Conservation (phyloP, 2,329 filamentous ascomycete genomes). For the Calonectria leucothoes region DNA sequence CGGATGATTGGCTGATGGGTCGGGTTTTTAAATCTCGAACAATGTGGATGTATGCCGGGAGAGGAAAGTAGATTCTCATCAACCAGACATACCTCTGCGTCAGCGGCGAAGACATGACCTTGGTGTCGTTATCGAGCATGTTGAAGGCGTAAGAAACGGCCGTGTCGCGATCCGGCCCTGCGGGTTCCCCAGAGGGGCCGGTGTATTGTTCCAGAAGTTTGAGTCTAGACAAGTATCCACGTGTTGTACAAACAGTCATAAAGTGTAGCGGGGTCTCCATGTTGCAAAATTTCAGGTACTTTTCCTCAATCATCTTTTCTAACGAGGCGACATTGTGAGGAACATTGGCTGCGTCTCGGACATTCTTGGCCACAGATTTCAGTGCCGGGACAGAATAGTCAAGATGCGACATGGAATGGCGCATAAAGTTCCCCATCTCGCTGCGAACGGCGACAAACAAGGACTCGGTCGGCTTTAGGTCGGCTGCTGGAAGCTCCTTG, state of each 20-base stretch:
- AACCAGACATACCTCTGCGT: constrained; percentile 6
- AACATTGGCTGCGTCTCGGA: neutral
- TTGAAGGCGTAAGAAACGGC: neutral
- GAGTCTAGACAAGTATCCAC: constrained; percentile 55
- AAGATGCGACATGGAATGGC: constrained; percentile 48
- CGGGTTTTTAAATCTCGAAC: constrained; percentile 2
- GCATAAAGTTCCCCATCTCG: constrained; percentile 53
- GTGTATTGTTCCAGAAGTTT: constrained; percentile 59
- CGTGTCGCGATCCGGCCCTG: neutral
- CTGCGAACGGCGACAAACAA: constrained; percentile 54
- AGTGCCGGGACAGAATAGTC: constrained; percentile 45
- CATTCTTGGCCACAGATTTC: constrained; percentile 32
- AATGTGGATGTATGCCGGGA: constrained; percentile 14
- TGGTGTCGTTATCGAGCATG: constrained; percentile 7
- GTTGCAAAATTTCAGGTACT: constrained; percentile 58
- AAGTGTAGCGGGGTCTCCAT: constrained; percentile 53
- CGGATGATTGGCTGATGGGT: neutral
- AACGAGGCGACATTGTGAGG: neutral
- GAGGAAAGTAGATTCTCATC: constrained; percentile 7
- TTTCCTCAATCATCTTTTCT: constrained; percentile 51
- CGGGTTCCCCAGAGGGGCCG: neutral
- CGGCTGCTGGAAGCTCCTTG: constrained; percentile 45
- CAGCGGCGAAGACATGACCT: neutral
- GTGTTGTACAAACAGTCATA: constrained; percentile 43
- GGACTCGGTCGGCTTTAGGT: constrained; percentile 52